Conservation (phyloP, 805 yeast genomes). For the Myxozyma sirexii region DNA sequence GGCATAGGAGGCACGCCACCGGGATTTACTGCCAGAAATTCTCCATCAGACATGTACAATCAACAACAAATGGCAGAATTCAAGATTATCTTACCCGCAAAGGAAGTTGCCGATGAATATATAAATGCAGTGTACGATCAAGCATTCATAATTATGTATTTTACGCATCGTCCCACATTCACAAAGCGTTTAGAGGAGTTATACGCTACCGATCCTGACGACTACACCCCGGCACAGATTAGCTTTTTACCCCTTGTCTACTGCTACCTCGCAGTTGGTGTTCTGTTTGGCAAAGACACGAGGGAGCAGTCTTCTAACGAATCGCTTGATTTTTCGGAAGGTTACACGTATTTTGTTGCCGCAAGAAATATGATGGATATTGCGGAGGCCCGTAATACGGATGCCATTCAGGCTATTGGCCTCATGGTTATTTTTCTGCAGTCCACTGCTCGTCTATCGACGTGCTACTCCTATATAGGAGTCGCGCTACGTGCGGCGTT, state of each 20-base stretch:
- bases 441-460: constrained; percentile 82
- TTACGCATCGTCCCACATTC: constrained; percentile 83
- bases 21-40: constrained; percentile 8
- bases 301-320: constrained; percentile 30
- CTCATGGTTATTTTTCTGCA: constrained; percentile 85
- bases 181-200: constrained; percentile 72
- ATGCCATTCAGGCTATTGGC: constrained; percentile 81
- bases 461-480: constrained; percentile 88
- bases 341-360: constrained; percentile 75
- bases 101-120: constrained; percentile 68
- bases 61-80: constrained; percentile 48
- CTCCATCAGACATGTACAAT: constrained; percentile 22
- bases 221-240: constrained; percentile 71
- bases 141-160: constrained; percentile 82
- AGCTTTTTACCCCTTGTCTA: constrained; percentile 78
- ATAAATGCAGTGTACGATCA: constrained; percentile 79
- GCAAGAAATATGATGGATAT: constrained; percentile 80
- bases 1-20: constrained; percentile 9
- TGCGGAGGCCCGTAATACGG: constrained; percentile 79
- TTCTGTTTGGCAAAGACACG: constrained; percentile 54
- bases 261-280: constrained; percentile 88
- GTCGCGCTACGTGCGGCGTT: constrained; percentile 81
- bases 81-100: constrained; percentile 71
- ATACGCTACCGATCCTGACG: constrained; percentile 73
- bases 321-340: constrained; percentile 53